A percentile compares a stretch with the other conserved stretches of the same genome.
Evolutionary conservation across 108 stramenopile species (phyloP).

Genomic region (Conticribra guillardii): DNA sequence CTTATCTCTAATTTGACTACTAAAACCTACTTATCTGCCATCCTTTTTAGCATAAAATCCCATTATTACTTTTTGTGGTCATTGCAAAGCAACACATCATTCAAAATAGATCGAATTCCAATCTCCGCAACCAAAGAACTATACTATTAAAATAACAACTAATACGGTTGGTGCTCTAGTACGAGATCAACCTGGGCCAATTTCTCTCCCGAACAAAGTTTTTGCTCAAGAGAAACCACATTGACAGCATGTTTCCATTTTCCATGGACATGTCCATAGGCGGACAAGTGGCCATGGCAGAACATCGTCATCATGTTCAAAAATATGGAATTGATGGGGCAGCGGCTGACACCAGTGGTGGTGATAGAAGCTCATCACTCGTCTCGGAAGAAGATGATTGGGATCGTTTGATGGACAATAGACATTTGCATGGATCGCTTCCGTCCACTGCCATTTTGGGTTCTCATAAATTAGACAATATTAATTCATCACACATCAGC

Average conservation of each 20-base stretch:
- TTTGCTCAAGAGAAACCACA: constrained; percentile 6
- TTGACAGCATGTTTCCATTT: constrained; percentile 26
- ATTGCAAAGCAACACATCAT: no score
- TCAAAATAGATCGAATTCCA: no score
- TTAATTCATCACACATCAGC: constrained; percentile 2
- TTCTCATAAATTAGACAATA: constrained; percentile 5
- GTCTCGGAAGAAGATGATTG: constrained; percentile 34
- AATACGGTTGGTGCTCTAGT: no score
- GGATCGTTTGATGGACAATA: constrained; percentile 42
- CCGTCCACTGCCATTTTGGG: constrained; percentile 19
- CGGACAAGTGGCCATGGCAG: constrained; percentile 32
- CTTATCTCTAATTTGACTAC: no score
- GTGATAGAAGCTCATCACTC: not conserved
- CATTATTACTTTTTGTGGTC: no score
- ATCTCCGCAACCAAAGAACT: no score
- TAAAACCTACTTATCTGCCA: no score
- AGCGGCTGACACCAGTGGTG: not conserved
- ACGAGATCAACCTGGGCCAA: no score
- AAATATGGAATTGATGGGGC: constrained; percentile 41
- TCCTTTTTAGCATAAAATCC: no score
- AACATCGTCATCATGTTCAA: constrained; percentile 41
- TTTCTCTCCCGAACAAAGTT: constrained; percentile 26
- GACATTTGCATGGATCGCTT: constrained; percentile 20
- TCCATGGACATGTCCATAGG: constrained; percentile 53
- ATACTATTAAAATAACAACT: no score